Evolutionary conservation across 1,284 basidiomycete species (phyloP).

Genomic region (Cystobasidium pallidum): DNA sequence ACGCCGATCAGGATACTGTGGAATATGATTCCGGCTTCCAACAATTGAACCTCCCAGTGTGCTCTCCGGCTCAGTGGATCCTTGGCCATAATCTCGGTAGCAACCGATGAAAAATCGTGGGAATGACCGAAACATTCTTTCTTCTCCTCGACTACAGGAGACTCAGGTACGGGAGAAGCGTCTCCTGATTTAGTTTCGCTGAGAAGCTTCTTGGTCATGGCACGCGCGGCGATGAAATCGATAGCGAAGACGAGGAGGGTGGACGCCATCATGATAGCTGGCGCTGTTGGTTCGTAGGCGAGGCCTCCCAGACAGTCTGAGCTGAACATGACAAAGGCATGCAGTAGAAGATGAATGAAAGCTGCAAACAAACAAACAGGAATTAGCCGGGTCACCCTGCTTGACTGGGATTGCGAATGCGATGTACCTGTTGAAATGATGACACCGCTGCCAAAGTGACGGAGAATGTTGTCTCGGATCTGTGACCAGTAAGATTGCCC

Average conservation of each 20-base stretch:
- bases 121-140: conserved; percentile 43
- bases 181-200: neutral
- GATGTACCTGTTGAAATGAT: conserved; percentile 56
- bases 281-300: conserved; percentile 57
- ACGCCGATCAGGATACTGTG: conserved; percentile 57
- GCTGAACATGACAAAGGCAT: conserved; percentile 55
- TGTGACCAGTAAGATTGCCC: neutral
- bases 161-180: neutral
- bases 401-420: neutral
- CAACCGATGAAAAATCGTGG: conserved; percentile 47
- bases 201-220: neutral
- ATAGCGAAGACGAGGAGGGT: conserved; percentile 55
- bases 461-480: conserved; percentile 29
- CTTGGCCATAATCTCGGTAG: conserved; percentile 48
- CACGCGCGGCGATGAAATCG: conserved; percentile 56
- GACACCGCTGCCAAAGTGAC: conserved; percentile 56
- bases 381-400: neutral
- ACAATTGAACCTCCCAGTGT: conserved; percentile 56
- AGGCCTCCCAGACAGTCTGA: conserved; percentile 59
- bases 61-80: conserved; percentile 47
- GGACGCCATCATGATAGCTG: conserved; percentile 57
- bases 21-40: conserved; percentile 60
- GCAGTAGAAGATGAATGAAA: conserved; percentile 59
- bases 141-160: conserved; percentile 30
- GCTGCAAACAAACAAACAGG: conserved; percentile 51